phyloP scores from a whole-genome alignment of 805 yeast genomes.

The Starmerella sp. region DNA sequence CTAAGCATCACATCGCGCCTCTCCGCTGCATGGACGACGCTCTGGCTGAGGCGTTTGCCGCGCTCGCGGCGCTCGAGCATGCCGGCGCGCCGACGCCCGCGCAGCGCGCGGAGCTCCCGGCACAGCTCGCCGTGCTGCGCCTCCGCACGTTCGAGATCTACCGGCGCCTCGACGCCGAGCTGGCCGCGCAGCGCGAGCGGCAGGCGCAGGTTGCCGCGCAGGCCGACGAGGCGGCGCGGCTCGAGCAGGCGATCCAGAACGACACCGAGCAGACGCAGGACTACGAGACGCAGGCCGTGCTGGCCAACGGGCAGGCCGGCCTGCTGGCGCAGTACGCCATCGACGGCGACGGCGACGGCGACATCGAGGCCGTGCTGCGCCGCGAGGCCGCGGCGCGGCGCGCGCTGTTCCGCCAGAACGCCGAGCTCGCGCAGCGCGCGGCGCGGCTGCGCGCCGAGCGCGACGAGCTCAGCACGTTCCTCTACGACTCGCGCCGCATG shows the following conservation, averaged over 20 bases:
- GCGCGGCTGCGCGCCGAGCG: background rate
- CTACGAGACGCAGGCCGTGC: conserved; percentile 1
- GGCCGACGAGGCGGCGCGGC: background rate
- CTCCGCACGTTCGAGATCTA: background rate
- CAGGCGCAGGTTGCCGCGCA: background rate
- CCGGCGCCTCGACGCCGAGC: conserved; percentile 1
- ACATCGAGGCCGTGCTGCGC: background rate
- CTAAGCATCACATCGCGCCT: background rate
- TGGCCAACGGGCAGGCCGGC: background rate
- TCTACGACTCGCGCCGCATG: conserved; percentile 1
- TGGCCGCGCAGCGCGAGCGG: background rate
- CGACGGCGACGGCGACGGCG: background rate
- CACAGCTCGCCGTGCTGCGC: conserved; percentile 3
- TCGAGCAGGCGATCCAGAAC: background rate
- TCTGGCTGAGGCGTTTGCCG: conserved; percentile 1
- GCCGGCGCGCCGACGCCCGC: background rate
- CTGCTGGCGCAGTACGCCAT: background rate
- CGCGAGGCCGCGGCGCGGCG: conserved; percentile 2
- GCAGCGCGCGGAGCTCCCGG: background rate
- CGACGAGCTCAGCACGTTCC: background rate
- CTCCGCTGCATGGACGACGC: background rate
- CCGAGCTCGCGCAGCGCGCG: background rate
- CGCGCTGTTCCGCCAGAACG: background rate
- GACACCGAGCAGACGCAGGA: background rate
- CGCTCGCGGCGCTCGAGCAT: conserved; percentile 1